Base-by-base conservation (phyloP, 805 yeast genomes). In the Candida succiphila region DNA sequence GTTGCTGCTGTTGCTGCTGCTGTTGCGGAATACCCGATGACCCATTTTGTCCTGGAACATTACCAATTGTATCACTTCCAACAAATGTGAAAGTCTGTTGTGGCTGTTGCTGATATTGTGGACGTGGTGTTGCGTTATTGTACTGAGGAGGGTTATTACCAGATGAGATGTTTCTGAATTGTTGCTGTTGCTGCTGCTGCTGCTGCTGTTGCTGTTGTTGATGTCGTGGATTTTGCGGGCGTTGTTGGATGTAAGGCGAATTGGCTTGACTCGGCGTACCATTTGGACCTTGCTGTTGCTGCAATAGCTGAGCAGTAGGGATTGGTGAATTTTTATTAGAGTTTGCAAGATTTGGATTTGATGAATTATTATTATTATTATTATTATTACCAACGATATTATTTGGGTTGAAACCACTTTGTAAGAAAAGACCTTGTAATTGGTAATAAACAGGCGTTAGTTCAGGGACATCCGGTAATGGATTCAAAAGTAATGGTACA, bases 381-480 rank as follows among this genome's bases (percentile, higher is more conserved):
- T n/a, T n/a, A n/a, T n/a, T n/a, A n/a, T n/a, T n/a, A n/a, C n/a
- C n/a, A n/a, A n/a, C n/a, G n/a, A n/a, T n/a, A n/a, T n/a, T n/a
- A n/a, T n/a, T n/a, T n/a, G n/a, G n/a, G n/a, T n/a, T n/a, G n/a
- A n/a, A n/a, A n/a, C n/a, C n/a, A n/a, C n/a, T n/a, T n/a, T n/a
- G n/a, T n/a, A n/a, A n/a, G n/a, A n/a, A n/a, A n/a, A n/a, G n/a
- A n/a, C n/a, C n/a, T n/a, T n/a, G n/a, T n/a, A n/a, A n/a, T 31
- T 60, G 55, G n/a, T 58, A 56, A 47, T 73, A 73, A 27, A 66
- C 58, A 25, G 61, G 66, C 32, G 56, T 54, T 28, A 73, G 54
- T 41, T 71, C 78, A 0, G 77, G 75, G 55, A 71, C 59, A 29
- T 70, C 77, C 3, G 63, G 63, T 7, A 78, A 78, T 5, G 80